Base-by-base conservation (phyloP, 495 filamentous ascomycete species). In the Bacidia gigantensis region DNA sequence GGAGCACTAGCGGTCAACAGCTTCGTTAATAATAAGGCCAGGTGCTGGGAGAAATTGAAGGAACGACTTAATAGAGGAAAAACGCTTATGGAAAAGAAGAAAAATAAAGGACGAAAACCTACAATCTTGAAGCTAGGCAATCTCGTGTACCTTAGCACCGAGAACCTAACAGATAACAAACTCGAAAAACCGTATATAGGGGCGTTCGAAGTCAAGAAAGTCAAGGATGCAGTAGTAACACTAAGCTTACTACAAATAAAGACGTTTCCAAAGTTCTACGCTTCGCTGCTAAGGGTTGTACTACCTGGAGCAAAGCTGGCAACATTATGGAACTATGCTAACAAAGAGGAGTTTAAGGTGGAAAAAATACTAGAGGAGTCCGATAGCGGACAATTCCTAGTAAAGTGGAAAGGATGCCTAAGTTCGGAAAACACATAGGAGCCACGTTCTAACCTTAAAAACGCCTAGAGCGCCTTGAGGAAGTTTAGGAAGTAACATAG, bases 261-360 rank as follows among this genome's bases (percentile, higher is more conserved):
- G 24, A 46, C 24, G 24, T 46, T 24, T 46, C 12, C 12, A 24
- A 25, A 9, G 1, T 2, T 21, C 14, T 46, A 46, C 14, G 12
- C 24, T 46, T 46, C 18, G 7, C 5, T 46, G 1, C 12, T 46
- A 35, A 46, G 24, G 24, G 18, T n/a, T 14, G 11, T 24, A 46
- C 24, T 46, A 46, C 11, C 17, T 3, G n/a, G n/a, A 14, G 14
- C 1, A 46, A 46, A 21, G 43, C 43, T 20, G 5, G 10, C 10
- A 18, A 46, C 20, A 11, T n/a, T n/a, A 46, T 49, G 32, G 38
- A 35, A 32, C 53, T 53, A 52, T 51, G 45, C 21, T 7, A 44
- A 7, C 5, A 44, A 44, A 44, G 41, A 44, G 5, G 21, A 35
- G 14, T 35, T 7, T 5, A 14, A 35, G 14, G 14, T 35, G 14